Evolutionary conservation across 495 filamentous ascomycete genomes (phyloP), one percentile per base, ranked within the genome.

Genomic region (Podospora pseudoanserina): DNA sequence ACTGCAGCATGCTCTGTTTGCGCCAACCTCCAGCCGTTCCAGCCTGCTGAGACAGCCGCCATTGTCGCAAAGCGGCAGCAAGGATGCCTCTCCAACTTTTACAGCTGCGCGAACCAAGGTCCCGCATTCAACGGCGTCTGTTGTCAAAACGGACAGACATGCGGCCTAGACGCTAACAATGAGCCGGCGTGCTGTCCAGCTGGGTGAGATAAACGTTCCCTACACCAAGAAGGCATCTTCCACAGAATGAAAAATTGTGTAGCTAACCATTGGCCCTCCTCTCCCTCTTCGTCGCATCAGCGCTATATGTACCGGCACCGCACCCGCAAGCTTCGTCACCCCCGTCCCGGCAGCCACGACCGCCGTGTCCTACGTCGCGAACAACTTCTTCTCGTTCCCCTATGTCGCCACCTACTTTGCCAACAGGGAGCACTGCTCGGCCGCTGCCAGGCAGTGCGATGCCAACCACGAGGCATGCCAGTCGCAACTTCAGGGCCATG

Each of bases 371-470:
- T 82, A 72, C 66, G 80, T 83, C 58, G 77, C 81, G 55, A 88
- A 89, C 71, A 64, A 75, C 19, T 88, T 82, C 75, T 93, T 89
- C 73, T 84, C 88, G 15, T 92, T 91, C 74, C 80, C 89, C 39
- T 85, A 84, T 71, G 82, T 92, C 65, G 86, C 88, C 34, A 92
- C 90, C 1, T 84, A 83, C 56, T 91, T 91, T 69, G 73, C 80
- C 60, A 86, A 91, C 68, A 77, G 84, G 19, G 85, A 80, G n/a
- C 80, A 81, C 11, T 93, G 91, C 78, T 75, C 88, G 1, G 85
- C 87, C 15, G 90, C 90, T 71, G 86, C 89, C 75, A 86, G 82
- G 53, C 80, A 85, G 60, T 93, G 90, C 74, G 81, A 86, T 72
- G 82, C 79, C 44, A 89, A 91, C 72, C 90, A 88, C 71, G 78